Evolutionary conservation across 495 filamentous ascomycete species (phyloP).

Genomic region (Viridothelium virens): DNA sequence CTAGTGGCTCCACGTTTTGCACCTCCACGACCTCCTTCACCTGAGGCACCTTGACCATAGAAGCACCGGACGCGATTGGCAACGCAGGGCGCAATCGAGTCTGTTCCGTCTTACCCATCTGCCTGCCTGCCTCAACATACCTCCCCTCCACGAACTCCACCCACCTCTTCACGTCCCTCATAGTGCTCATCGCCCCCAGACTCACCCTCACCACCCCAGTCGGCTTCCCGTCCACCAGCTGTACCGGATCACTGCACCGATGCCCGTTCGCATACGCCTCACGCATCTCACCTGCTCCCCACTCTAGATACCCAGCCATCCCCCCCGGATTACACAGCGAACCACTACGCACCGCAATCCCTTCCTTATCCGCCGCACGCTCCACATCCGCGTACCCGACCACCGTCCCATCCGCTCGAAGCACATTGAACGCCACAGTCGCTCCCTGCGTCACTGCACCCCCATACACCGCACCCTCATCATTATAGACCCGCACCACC

Average conservation of each 20-base stretch:
- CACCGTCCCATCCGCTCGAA: conserved; percentile 45
- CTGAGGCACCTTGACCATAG: neutral
- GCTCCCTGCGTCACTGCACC: conserved; percentile 57
- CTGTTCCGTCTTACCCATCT: too few species aligned
- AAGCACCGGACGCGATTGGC: too few species aligned
- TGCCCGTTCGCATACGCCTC: conserved; percentile 55
- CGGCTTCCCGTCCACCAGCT: conserved; percentile 47
- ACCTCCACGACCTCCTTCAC: neutral
- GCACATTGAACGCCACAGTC: conserved; percentile 64
- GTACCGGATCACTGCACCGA: conserved; percentile 50
- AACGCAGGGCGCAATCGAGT: too few species aligned
- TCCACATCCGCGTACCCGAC: conserved; percentile 56
- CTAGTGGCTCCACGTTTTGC: too few species aligned
- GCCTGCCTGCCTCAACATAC: conserved; percentile 34
- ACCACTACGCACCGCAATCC: conserved; percentile 64
- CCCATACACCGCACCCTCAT: conserved; percentile 42
- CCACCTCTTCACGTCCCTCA: conserved; percentile 51
- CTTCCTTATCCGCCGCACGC: conserved; percentile 49
- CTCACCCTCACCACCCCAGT: conserved; percentile 60
- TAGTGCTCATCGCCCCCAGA: conserved; percentile 64
- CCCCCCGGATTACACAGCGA: conserved; percentile 57
- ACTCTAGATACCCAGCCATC: conserved; percentile 40
- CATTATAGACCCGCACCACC: conserved; percentile 56
- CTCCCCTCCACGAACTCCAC: conserved; percentile 49
- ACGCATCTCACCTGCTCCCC: conserved; percentile 51